These are phyloP conservation scores for Delitschia confertaspora DNA, from an alignment of 495 filamentous ascomycete species.

Conservation along the genomic window DNA sequence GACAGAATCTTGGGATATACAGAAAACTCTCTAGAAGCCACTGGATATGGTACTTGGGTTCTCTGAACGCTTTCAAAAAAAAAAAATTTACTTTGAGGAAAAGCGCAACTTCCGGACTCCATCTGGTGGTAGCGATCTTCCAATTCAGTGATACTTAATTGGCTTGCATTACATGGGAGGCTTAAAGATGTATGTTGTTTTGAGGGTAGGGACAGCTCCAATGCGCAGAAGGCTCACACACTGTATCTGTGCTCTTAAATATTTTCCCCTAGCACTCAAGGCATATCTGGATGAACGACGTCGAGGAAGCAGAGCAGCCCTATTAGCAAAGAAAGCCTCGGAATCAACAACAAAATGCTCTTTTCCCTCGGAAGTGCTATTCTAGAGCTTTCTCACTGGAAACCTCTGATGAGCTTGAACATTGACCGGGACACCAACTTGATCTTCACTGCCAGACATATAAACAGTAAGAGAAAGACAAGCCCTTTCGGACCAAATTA, in stretches of 20 bases:
- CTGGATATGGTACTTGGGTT: slow-evolving; percentile 20
- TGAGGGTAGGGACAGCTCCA: slow-evolving; percentile 1
- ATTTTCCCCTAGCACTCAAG: background rate
- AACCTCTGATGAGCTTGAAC: slow-evolving; percentile 10
- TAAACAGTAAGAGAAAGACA: slow-evolving; percentile 14
- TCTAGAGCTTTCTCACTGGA: slow-evolving; percentile 17
- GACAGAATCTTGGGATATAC: slow-evolving; percentile 13
- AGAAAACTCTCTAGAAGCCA: slow-evolving; percentile 1
- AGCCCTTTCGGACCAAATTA: slow-evolving; percentile 22
- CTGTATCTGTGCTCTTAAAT: slow-evolving; percentile 30
- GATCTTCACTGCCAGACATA: slow-evolving; percentile 30
- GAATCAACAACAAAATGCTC: slow-evolving; percentile 20
- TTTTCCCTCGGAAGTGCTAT: slow-evolving; percentile 21
- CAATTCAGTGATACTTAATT: slow-evolving; percentile 36
- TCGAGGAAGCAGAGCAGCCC: background rate
- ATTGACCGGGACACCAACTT: slow-evolving; percentile 20
- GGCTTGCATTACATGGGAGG: slow-evolving; percentile 30
- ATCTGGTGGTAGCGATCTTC: slow-evolving; percentile 28
- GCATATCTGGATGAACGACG: slow-evolving; percentile 9
- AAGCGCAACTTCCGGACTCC: slow-evolving; percentile 3
- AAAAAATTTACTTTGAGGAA: background rate
- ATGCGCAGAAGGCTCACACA: slow-evolving; percentile 15
- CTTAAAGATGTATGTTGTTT: slow-evolving; percentile 34
- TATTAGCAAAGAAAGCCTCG: slow-evolving; percentile 9
- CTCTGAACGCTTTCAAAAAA: slow-evolving; percentile 6